Percentiles rank a stretch among this genome's conserved stretches.
Evolutionary conservation across 2,329 filamentous ascomycete species (phyloP).

Genomic region (Dothideomycetes sp.): DNA sequence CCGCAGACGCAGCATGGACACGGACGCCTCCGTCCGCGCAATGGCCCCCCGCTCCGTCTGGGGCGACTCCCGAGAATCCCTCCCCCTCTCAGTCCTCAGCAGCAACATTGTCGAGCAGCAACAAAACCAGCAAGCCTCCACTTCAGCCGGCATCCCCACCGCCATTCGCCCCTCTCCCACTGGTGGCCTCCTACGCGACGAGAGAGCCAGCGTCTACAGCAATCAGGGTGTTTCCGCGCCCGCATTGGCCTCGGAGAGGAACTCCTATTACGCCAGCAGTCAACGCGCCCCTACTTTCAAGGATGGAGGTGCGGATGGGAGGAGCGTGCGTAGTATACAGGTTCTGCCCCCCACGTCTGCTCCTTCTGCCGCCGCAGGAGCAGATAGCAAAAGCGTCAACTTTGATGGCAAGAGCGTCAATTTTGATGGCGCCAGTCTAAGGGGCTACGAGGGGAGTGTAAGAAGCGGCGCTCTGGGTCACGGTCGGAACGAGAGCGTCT

Average conservation of each 20-base stretch:
- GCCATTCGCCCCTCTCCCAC: constrained; percentile 41
- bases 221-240: constrained; percentile 36
- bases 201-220: constrained; percentile 67
- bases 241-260: constrained; percentile 61
- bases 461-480: constrained; percentile 70
- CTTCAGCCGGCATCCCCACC: constrained; percentile 33
- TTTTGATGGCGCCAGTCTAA: constrained; percentile 60
- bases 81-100: constrained; percentile 69
- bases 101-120: constrained; percentile 54
- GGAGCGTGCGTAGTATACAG: constrained; percentile 3
- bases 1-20: constrained; percentile 70
- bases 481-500: constrained; percentile 69
- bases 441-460: constrained; percentile 72
- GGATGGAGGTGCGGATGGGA: constrained; percentile 9
- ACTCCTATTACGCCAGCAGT: constrained; percentile 64
- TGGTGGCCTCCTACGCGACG: constrained; percentile 44
- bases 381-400: constrained; percentile 11
- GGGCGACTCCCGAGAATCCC: constrained; percentile 68
- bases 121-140: constrained; percentile 34
- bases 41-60: constrained; percentile 74
- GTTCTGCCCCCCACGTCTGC: background rate
- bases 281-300: constrained; percentile 20
- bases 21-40: constrained; percentile 73
- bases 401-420: constrained; percentile 12
- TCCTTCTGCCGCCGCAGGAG: too few relatives aligned